Percentiles rank a stretch among this genome's conserved stretches.
phyloP scores from a whole-genome alignment of 1,284 basidiomycete species.

The Malassezia sp. region DNA sequence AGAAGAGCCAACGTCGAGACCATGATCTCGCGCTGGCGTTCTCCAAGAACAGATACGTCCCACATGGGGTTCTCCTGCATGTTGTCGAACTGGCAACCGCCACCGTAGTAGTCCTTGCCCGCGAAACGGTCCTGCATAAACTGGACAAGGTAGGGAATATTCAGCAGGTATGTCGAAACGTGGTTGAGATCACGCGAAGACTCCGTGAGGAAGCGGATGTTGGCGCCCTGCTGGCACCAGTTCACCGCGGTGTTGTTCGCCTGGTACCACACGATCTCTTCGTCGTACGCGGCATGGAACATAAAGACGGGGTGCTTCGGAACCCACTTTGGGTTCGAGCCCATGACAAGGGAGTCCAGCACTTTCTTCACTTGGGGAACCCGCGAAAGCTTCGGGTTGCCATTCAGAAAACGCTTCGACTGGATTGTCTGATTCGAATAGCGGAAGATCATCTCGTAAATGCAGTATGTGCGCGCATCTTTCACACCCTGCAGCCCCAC shows the following conservation, averaged over 20 bases:
- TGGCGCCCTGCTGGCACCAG: constrained; percentile 30
- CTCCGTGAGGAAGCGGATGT: constrained; percentile 20
- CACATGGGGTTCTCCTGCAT: not conserved
- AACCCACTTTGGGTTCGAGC: constrained; percentile 7
- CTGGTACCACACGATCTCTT: constrained; percentile 27
- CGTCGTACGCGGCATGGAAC: constrained; percentile 26
- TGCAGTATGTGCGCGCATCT: constrained; percentile 17
- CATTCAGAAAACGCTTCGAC: constrained; percentile 10
- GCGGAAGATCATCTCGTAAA: constrained; percentile 11
- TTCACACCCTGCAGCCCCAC: not conserved
- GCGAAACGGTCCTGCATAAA: constrained; percentile 21
- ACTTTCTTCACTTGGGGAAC: constrained; percentile 12
- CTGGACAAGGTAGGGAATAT: constrained; percentile 16
- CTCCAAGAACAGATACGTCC: not conserved
- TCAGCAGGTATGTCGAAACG: constrained; percentile 19
- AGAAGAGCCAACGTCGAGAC: not conserved
- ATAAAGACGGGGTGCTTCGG: constrained; percentile 25
- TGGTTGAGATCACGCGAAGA: constrained; percentile 22
- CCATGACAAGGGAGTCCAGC: constrained; percentile 17
- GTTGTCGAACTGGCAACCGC: not conserved
- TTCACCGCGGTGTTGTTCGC: constrained; percentile 13
- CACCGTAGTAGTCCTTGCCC: constrained; percentile 4
- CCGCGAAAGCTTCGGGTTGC: constrained; percentile 17
- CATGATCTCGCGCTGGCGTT: not conserved
- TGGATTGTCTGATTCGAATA: constrained; percentile 19